Percentiles rank a stretch among this genome's conserved stretches.
Conservation (phyloP, 1,284 basidiomycete genomes). For the Volvariella surrecta region DNA sequence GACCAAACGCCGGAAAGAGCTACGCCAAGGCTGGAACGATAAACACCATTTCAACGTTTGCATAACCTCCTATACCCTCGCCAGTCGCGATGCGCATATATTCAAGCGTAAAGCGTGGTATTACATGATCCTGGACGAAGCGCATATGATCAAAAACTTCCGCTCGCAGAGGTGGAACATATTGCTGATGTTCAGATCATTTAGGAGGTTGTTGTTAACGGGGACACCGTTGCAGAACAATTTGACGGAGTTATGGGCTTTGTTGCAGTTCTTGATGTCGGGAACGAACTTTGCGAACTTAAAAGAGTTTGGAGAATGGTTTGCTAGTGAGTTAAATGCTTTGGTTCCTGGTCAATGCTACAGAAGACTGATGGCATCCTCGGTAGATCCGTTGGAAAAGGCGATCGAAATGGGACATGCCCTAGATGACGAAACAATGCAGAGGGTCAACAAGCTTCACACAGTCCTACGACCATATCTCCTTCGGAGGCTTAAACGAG, state of each 20-base stretch:
- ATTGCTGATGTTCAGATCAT: slow-evolving; percentile 88
- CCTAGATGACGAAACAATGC: slow-evolving; percentile 79
- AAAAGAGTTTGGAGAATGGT: slow-evolving; percentile 96
- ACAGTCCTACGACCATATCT: slow-evolving; percentile 91
- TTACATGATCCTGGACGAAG: slow-evolving; percentile 95
- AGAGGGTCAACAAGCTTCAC: slow-evolving; percentile 86
- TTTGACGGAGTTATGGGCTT: slow-evolving; percentile 90
- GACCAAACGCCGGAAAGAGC: slow-evolving; percentile 88
- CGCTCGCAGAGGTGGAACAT: slow-evolving; percentile 94
- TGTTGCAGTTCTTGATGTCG: slow-evolving; percentile 95
- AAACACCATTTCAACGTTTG: slow-evolving; percentile 93
- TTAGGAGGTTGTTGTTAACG: slow-evolving; percentile 81
- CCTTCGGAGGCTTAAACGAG: slow-evolving; percentile 88
- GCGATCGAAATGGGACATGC: slow-evolving; percentile 84
- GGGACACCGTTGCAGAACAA: slow-evolving; percentile 97
- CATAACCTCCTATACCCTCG: slow-evolving; percentile 92
- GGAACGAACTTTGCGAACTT: slow-evolving; percentile 88
- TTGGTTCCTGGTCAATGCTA: slow-evolving; percentile 5
- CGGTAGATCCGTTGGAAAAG: slow-evolving; percentile 82
- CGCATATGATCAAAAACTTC: slow-evolving; percentile 99
- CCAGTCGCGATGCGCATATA: slow-evolving; percentile 87
- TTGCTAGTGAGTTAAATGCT: slow-evolving; percentile 65
- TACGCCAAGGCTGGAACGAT: slow-evolving; percentile 91
- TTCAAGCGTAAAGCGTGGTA: slow-evolving; percentile 96
- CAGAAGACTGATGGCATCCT: background rate